Base-by-base conservation (phyloP, 2,329 filamentous ascomycete species). In the Orbilia blumenaviensis region DNA sequence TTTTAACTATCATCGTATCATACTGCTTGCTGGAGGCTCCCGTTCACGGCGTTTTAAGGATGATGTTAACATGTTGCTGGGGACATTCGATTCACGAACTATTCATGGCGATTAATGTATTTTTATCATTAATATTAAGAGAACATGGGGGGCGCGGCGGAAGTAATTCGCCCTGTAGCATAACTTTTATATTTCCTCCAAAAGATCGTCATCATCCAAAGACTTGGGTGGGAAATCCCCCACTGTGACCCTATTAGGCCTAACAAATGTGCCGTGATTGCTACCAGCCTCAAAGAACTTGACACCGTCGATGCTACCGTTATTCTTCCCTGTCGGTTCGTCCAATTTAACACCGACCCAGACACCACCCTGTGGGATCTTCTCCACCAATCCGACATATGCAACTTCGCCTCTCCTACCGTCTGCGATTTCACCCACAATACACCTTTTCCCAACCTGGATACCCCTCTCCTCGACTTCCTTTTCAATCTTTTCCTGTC, bases 321-420 rank as follows among this genome's bases (percentile, higher is more conserved):
- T 91, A 81, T 94, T 95, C 85, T 92, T 92, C 67, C 91, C 92
- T 46, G 90, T 90, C 0, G 92, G 91, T 83, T 94, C 92, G 81
- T 94, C 92, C 63, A 94, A 86, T 79, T 87, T 86, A 62, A 95
- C 85, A 42, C 91, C 92, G 18, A 94, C 85, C 92, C 92, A 95
- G 34, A 86, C 84, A 1, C 89, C 89, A 52, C 84, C 84, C 23
- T 88, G 86, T 3, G 90, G 89, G 77, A 94, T 93, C 83, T 93
- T 90, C 74, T 88, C 87, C 54, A 94, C 90, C 18, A 89, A 87
- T 27, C 92, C 92, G 64, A 94, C 87, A 82, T 91, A 94, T 83
- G 85, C 86, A 79, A 94, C 86, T 54, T 86, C 87, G 66, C 92
- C 92, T 79, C 92, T 87, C 77, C 90, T 87, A 36, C 84, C 77